Evolutionary conservation across 768 basidiomycete genomes (phyloP), one percentile per base, ranked within the genome.

Genomic region (Tricholoma bakamatsutake): DNA sequence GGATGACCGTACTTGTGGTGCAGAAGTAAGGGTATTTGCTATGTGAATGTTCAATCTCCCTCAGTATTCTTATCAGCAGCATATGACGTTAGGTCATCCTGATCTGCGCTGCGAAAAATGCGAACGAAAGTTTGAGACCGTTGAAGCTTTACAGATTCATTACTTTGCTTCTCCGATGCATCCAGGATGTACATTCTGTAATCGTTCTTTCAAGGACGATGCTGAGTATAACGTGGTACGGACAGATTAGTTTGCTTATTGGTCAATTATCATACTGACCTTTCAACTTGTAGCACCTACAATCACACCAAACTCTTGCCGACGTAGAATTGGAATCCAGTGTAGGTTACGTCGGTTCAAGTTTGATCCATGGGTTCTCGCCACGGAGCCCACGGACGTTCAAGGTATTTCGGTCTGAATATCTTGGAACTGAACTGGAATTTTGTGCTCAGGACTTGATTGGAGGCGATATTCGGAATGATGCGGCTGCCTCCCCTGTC

Each of bases 161-260:
- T 76, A 74, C 60, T 65, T 57, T 17, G 66, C 68, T 10, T 79
- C 80, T 15, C 64, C 68, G 21, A 64, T 59, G 15, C 80, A 81
- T 63, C 77, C 81, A 2, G 74, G 72, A 52, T 81, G 80, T 54
- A 57, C 63, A 24, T 61, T 66, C 30, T 81, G 80, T 51, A 61
- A 66, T n/a, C 50, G 71, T 45, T 75, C 77, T 30, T 80, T 79
- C 54, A 58, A 66, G 45, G 73, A 77, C 54, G 63, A 69, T 24
- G 67, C 67, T 43, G 66, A 67, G 2, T 69, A 73, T 56, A 65
- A 71, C 56, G 61, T 71, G 48, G 79, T 79, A 55, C 54, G 71
- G 51, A 52, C 17, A n/a, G 4, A 48, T 17, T 48, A 7, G 10
- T 43, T 48, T 24, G 8, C 13, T 48, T 8, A 27, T 40, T 18